Percentiles rank a stretch among this genome's conserved stretches.
Evolutionary conservation across 306 rosid species (phyloP).

Genomic region (Abrus precatorius): DNA sequence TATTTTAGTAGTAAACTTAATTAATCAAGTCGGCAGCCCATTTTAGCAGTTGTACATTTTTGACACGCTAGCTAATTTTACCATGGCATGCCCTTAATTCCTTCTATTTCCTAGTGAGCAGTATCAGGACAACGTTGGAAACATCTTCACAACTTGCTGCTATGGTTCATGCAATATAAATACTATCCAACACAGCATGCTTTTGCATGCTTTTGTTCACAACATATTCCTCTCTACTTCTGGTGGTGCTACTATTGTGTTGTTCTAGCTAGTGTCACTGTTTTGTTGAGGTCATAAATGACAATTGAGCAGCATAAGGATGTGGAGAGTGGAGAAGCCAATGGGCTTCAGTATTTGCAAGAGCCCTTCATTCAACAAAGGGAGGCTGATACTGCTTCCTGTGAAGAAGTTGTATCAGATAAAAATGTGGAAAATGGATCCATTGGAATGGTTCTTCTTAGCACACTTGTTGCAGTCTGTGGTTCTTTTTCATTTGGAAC

Average conservation of each 20-base stretch:
- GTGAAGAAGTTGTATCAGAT: slow-evolving; percentile 47
- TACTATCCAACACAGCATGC: neutral
- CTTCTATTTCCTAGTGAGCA: slow-evolving; percentile 1
- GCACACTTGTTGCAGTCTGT: slow-evolving; percentile 81
- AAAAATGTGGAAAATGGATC: slow-evolving; percentile 55
- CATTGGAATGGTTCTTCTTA: slow-evolving; percentile 75
- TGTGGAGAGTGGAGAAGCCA: slow-evolving; percentile 59
- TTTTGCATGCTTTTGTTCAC: slow-evolving; percentile 45
- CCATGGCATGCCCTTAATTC: slow-evolving; percentile 6
- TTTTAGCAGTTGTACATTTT: neutral
- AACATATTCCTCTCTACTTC: slow-evolving; percentile 7
- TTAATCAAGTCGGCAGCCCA: too few species aligned
- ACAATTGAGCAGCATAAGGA: slow-evolving; percentile 60
- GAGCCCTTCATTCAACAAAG: slow-evolving; percentile 59
- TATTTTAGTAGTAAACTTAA: too few species aligned
- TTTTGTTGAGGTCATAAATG: slow-evolving; percentile 50
- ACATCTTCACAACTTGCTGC: neutral
- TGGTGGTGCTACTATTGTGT: slow-evolving; percentile 2
- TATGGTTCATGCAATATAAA: slow-evolving; percentile 42
- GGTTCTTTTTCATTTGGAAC: slow-evolving; percentile 91
- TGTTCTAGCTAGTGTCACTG: neutral
- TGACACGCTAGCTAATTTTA: neutral
- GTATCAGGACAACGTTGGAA: slow-evolving; percentile 34
- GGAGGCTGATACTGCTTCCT: neutral
- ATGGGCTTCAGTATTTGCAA: slow-evolving; percentile 51